Evolutionary conservation across 129 eudicot genomes (phyloP).

Genomic region (Centella asiatica): DNA sequence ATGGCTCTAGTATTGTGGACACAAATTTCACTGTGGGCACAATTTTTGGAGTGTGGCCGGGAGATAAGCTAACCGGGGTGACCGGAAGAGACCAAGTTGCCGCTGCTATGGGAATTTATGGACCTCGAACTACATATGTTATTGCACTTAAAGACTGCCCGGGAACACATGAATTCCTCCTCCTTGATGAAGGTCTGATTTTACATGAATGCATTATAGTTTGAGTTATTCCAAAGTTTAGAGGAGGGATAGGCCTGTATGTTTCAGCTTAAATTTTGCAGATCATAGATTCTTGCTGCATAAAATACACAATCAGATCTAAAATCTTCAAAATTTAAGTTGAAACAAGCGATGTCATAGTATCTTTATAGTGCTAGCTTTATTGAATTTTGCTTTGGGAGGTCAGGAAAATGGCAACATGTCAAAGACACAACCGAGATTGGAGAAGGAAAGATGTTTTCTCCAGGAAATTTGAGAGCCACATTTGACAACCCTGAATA

Average conservation of each 20-base stretch:
- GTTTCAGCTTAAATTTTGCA: too few relatives aligned
- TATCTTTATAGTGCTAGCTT: too few relatives aligned
- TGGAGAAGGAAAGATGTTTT: conserved; percentile 95
- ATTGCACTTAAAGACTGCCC: conserved; percentile 77
- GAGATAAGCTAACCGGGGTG: conserved; percentile 88
- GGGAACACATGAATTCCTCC: conserved; percentile 94
- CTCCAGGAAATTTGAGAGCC: conserved; percentile 97
- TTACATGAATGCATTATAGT: neutral
- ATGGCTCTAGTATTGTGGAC: conserved; percentile 97
- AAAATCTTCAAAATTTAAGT: too few relatives aligned
- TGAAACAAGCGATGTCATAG: too few relatives aligned
- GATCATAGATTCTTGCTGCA: too few relatives aligned
- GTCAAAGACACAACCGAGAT: conserved; percentile 94
- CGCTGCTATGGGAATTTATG: conserved; percentile 99
- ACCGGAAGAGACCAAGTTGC: conserved; percentile 93
- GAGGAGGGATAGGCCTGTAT: too few relatives aligned
- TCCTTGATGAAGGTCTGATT: conserved; percentile 85
- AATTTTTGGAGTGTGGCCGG: conserved; percentile 98
- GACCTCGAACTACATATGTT: conserved; percentile 95
- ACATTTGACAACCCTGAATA: conserved; percentile 87
- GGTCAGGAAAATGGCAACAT: conserved; percentile 98
- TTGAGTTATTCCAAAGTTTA: too few relatives aligned
- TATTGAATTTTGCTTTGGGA: too few relatives aligned
- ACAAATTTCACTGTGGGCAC: conserved; percentile 98
- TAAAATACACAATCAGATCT: too few relatives aligned